These are phyloP conservation scores for Chytridium lagenaria DNA, from an alignment of 371 early-diverging fungal genomes.

Conservation along the genomic window DNA sequence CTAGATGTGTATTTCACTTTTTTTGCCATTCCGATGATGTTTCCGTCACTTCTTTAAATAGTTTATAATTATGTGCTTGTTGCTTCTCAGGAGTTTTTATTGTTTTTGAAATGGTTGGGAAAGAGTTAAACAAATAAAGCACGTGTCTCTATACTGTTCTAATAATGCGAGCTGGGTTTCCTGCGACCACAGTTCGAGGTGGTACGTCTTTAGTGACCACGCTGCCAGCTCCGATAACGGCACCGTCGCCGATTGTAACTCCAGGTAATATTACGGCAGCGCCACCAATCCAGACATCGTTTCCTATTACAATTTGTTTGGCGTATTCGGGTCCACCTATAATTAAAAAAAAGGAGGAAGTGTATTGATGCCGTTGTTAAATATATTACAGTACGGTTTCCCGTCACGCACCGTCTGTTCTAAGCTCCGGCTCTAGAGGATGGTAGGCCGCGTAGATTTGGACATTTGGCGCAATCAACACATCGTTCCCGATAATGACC, in stretches of 20 bases:
- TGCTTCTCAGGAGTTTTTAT: too few relatives aligned
- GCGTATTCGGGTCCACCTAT: conserved; percentile 57
- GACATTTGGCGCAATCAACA: conserved; percentile 78
- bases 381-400: neutral
- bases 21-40: too few relatives aligned
- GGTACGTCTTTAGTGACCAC: conserved; percentile 84
- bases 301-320: conserved; percentile 68
- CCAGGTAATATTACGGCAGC: conserved; percentile 76
- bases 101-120: too few relatives aligned
- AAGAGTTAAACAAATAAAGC: too few relatives aligned
- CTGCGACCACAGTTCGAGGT: conserved; percentile 73
- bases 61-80: too few relatives aligned
- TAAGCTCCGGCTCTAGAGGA: conserved; percentile 54
- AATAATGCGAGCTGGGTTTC: conserved; percentile 82
- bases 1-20: too few relatives aligned
- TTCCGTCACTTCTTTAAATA: too few relatives aligned
- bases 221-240: conserved; percentile 61
- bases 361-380: neutral
- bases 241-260: conserved; percentile 80
- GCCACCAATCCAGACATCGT: conserved; percentile 51
- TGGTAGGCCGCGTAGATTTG: conserved; percentile 80
- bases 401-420: conserved; percentile 36
- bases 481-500: conserved; percentile 70
- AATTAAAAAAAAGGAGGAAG: neutral
- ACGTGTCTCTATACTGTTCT: conserved; percentile 43